Conservation (phyloP, 345 rosid species). For the Toxicodendron radicans region DNA sequence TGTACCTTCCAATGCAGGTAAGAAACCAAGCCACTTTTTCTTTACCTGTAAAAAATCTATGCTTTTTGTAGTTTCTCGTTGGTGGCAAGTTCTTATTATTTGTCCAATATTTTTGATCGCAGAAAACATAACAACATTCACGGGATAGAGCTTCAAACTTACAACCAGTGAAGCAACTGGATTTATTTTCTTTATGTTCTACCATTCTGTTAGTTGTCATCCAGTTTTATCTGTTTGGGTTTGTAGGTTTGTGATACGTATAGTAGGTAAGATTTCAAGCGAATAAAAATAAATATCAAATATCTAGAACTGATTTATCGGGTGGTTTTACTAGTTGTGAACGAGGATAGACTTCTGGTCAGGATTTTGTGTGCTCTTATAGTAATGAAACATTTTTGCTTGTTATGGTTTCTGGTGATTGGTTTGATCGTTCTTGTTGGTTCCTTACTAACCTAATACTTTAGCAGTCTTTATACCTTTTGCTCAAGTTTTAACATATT, state of each 20-base stretch:
- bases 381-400: background rate
- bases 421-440: background rate
- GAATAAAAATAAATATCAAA: background rate
- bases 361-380: background rate
- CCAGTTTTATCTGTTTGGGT: background rate
- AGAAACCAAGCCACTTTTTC: background rate
- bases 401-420: background rate
- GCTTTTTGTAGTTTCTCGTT: background rate
- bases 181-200: background rate
- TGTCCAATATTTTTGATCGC: slow-evolving; percentile 21
- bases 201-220: background rate
- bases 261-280: background rate
- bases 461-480: background rate
- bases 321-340: background rate
- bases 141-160: background rate
- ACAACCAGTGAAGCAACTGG: background rate
- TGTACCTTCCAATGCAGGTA: slow-evolving; percentile 95
- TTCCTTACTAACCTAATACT: too few relatives aligned
- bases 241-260: background rate
- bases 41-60: background rate
- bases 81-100: slow-evolving; percentile 1
- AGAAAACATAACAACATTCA: slow-evolving; percentile 46
- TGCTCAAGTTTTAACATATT: background rate
- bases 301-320: background rate
- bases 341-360: background rate